These are phyloP conservation scores for Andrographis paniculata DNA, from an alignment of 305 asterid species.

Conservation along the genomic window DNA sequence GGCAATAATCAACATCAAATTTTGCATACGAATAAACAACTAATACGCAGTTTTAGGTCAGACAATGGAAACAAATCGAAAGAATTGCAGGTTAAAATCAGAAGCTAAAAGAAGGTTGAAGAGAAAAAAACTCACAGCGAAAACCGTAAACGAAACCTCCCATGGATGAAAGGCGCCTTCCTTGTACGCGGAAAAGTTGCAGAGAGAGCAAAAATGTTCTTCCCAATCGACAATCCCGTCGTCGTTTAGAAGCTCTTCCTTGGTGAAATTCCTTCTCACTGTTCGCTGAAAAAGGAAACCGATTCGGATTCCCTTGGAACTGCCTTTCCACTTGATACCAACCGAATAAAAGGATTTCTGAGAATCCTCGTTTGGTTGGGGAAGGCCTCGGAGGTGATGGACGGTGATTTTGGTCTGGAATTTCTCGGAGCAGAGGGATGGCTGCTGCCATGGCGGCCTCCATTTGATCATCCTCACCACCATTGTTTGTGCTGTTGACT, in stretches of 20 bases:
- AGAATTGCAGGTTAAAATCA: neutral
- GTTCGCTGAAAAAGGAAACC: constrained; percentile 62
- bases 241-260: constrained; percentile 44
- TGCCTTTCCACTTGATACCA: constrained; percentile 98
- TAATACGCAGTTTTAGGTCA: too few species aligned
- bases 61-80: too few species aligned
- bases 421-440: constrained; percentile 64
- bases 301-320: constrained; percentile 56
- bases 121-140: constrained; percentile 51
- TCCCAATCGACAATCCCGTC: constrained; percentile 70
- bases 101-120: neutral
- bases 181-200: constrained; percentile 61
- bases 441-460: constrained; percentile 99
- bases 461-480: constrained; percentile 91
- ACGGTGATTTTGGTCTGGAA: constrained; percentile 60
- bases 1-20: too few species aligned
- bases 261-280: constrained; percentile 65
- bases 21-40: too few species aligned
- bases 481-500: too few species aligned
- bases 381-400: constrained; percentile 45
- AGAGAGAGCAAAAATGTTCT: constrained; percentile 64
- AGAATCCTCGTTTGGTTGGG: too few species aligned
- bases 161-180: constrained; percentile 86
- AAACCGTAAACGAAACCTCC: constrained; percentile 78
- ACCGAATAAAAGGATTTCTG: too few species aligned